These are phyloP conservation scores for Monosporascus ibericus DNA, from an alignment of 2,329 filamentous ascomycete species.

Conservation along the genomic window DNA sequence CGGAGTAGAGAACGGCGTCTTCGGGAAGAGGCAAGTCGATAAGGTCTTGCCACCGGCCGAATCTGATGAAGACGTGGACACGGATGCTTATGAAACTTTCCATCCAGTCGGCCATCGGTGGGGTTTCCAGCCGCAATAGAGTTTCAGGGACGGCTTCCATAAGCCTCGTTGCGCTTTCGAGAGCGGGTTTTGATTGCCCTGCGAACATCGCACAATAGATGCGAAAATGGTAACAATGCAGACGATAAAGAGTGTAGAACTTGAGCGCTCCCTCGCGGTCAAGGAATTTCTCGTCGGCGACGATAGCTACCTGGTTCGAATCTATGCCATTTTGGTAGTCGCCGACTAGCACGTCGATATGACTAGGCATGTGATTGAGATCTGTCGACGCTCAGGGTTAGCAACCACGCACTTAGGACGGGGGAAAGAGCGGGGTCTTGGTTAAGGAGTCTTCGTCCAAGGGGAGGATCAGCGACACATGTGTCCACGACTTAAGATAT, in stretches of 20 bases:
- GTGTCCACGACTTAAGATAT: too few relatives aligned
- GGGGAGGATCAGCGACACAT: too few relatives aligned
- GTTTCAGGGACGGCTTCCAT: constrained; percentile 58
- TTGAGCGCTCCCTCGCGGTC: constrained; percentile 52
- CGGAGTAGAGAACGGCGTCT: constrained; percentile 58
- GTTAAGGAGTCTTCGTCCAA: too few relatives aligned
- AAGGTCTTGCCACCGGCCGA: constrained; percentile 66
- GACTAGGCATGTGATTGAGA: constrained; percentile 70
- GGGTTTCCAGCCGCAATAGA: constrained; percentile 56
- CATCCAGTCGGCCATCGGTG: constrained; percentile 74
- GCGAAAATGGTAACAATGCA: constrained; percentile 69
- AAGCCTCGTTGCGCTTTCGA: constrained; percentile 54
- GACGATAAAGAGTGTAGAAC: constrained; percentile 73
- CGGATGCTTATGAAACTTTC: constrained; percentile 65
- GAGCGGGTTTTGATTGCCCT: constrained; percentile 54
- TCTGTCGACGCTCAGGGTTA: constrained; percentile 24
- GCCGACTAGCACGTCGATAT: constrained; percentile 68
- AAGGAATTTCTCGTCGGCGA: constrained; percentile 63
- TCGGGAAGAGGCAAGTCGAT: constrained; percentile 48
- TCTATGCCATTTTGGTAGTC: constrained; percentile 62
- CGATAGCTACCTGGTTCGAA: constrained; percentile 61
- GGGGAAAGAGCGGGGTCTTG: too few relatives aligned
- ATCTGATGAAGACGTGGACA: constrained; percentile 65
- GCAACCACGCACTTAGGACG: not conserved
- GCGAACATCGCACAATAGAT: constrained; percentile 77